Percentiles rank a stretch among this genome's conserved stretches.
Evolutionary conservation across 352 stramenopile species (phyloP).

Genomic region (Phytophthora sansomeana): DNA sequence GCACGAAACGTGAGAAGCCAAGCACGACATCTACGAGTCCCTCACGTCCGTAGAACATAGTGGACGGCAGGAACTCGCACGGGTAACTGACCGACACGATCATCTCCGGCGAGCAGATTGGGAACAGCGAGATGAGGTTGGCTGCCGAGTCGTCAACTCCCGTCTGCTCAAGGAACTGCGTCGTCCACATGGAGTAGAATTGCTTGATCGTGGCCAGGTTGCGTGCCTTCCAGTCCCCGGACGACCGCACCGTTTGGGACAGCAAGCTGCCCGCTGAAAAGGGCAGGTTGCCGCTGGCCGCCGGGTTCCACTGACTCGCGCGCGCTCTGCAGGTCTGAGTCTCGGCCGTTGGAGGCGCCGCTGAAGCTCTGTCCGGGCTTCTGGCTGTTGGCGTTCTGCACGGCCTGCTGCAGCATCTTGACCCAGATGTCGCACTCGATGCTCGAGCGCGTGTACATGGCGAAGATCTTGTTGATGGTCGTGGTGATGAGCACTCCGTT

Average conservation of each 20-base stretch:
- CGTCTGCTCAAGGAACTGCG: conserved; percentile 73
- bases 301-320: conserved; percentile 42
- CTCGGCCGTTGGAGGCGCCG: conserved; percentile 51
- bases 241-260: conserved; percentile 78
- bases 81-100: conserved; percentile 78
- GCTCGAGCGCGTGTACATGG: conserved; percentile 82
- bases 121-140: conserved; percentile 80
- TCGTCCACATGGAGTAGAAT: conserved; percentile 85
- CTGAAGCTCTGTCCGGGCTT: conserved; percentile 71
- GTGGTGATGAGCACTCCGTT: conserved; percentile 88
- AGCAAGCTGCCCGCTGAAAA: conserved; percentile 50
- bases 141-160: conserved; percentile 60
- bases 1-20: conserved; percentile 74
- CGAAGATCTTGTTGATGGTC: conserved; percentile 88
- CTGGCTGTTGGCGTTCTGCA: conserved; percentile 54
- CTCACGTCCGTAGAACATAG: conserved; percentile 82
- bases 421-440: conserved; percentile 89
- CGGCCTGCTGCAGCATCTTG: conserved; percentile 84
- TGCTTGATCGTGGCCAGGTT: conserved; percentile 86
- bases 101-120: conserved; percentile 86
- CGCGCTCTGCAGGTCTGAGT: conserved; percentile 62
- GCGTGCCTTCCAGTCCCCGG: conserved; percentile 83
- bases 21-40: conserved; percentile 83
- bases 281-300: conserved; percentile 22
- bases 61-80: conserved; percentile 81